Percentiles rank a stretch among this genome's conserved stretches.
Evolutionary conservation across 2,329 filamentous ascomycete genomes (phyloP).

Genomic region (Magnaporthiopsis incrustans): DNA sequence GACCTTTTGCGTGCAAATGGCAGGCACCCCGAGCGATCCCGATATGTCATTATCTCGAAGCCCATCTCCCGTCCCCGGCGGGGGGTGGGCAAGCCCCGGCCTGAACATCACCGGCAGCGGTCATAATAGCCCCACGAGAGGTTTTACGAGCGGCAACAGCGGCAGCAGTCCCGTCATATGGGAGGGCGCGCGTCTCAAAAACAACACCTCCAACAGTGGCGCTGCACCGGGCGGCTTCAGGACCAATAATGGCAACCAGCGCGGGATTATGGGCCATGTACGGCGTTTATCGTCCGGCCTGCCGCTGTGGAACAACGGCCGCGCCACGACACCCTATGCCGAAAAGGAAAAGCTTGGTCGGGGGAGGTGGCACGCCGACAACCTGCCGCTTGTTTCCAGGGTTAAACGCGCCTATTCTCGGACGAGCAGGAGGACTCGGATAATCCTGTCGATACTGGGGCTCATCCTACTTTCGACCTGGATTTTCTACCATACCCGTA

Average conservation of each 20-base stretch:
- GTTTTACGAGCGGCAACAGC: slow-evolving; percentile 41
- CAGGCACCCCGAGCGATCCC: slow-evolving; percentile 44
- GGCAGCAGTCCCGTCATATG: slow-evolving; percentile 60
- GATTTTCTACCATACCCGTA: slow-evolving; percentile 67
- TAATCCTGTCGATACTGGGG: slow-evolving; percentile 52
- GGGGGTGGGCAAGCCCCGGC: slow-evolving; percentile 82
- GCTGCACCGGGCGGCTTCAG: slow-evolving; percentile 46
- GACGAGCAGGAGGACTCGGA: slow-evolving; percentile 57
- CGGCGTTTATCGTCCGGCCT: slow-evolving; percentile 72
- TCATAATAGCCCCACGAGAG: slow-evolving; percentile 55
- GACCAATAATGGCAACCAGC: slow-evolving; percentile 53
- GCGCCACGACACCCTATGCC: slow-evolving; percentile 38
- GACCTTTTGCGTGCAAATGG: neutral
- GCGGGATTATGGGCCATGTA: slow-evolving; percentile 82
- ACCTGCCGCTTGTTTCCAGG: slow-evolving; percentile 37
- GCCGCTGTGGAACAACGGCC: slow-evolving; percentile 55
- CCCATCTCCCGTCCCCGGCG: slow-evolving; percentile 74
- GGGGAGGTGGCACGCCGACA: slow-evolving; percentile 44
- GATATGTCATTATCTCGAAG: slow-evolving; percentile 82
- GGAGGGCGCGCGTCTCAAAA: slow-evolving; percentile 75
- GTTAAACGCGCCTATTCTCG: slow-evolving; percentile 37
- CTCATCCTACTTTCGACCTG: slow-evolving; percentile 53
- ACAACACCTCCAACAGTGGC: slow-evolving; percentile 61
- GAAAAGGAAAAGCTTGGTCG: slow-evolving; percentile 72
- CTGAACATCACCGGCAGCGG: slow-evolving; percentile 63